These are phyloP conservation scores for Pichia deserticola DNA, from an alignment of 805 yeast species.

Conservation along the genomic window DNA sequence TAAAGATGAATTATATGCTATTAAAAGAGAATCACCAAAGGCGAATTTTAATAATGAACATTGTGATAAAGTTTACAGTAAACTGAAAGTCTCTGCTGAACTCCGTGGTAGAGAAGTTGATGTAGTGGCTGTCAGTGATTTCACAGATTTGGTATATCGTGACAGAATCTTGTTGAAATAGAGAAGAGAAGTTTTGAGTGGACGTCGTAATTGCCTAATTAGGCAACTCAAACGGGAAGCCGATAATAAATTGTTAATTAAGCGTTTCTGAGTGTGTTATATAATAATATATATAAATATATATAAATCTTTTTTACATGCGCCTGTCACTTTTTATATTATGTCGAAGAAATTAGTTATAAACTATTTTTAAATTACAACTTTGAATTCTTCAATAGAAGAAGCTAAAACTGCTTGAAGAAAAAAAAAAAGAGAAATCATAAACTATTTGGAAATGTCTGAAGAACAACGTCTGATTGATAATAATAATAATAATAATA, in stretches of 20 bases:
- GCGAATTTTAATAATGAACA: too few species aligned
- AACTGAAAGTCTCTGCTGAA: conserved; percentile 42
- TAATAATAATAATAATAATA: not conserved
- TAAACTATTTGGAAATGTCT: not conserved
- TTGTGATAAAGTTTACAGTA: conserved; percentile 34
- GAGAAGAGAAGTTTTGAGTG: too few species aligned
- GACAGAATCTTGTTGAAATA: conserved; percentile 3
- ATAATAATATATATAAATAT: too few species aligned
- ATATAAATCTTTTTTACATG: too few species aligned
- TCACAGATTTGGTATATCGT: conserved; percentile 41
- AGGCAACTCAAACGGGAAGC: not conserved
- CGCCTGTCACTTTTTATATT: too few species aligned
- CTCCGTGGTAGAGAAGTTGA: conserved; percentile 38
- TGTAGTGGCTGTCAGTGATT: conserved; percentile 57
- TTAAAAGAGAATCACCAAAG: conserved; percentile 72
- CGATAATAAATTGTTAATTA: not conserved
- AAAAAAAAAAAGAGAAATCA: too few species aligned
- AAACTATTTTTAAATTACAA: too few species aligned
- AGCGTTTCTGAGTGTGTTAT: too few species aligned
- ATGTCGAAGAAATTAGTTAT: too few species aligned
- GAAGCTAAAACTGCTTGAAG: too few species aligned
- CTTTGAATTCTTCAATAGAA: too few species aligned
- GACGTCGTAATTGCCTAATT: too few species aligned
- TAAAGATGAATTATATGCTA: conserved; percentile 47
- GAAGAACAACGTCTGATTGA: not conserved